Base-by-base conservation (phyloP, 163 green algal genomes). In the Chlorella variabilis region DNA sequence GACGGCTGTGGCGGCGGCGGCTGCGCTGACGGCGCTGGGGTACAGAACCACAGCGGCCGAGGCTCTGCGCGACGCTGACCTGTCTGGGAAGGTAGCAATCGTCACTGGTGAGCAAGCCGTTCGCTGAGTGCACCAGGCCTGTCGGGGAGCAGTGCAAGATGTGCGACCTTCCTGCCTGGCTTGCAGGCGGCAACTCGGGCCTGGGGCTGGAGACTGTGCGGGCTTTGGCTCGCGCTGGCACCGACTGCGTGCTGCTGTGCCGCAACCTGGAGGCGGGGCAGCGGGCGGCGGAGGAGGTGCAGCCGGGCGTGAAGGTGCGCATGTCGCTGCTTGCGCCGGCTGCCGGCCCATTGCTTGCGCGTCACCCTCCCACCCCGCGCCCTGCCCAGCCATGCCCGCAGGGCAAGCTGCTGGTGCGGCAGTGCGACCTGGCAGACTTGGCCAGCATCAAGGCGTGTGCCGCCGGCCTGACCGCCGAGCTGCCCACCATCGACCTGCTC, bases 21-120 rank as follows among this genome's bases (percentile, higher is more conserved):
- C n/a, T n/a, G n/a, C n/a, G 91, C 69, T 75, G 91, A 67, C 78
- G 93, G 77, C 58, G 45, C 74, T 88, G n/a, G 67, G 82, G 8
- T 85, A 38, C 29, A 31, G 34, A 2, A 88, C 68, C 49, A 89
- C 85, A 5, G 82, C 85, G 3, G 42, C 71, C 27, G 45, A 90
- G 56, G 83, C 75, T 2, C 51, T 90, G 13, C 38, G 51, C 8
- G 85, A 83, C 2, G 69, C 38, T 0, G 79, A 90, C 49, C 68
- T 90, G n/a, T 67, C 25, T 18, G 78, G 82, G 21, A 84, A 83
- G 71, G 66, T 54, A 1, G 86, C 83, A 1, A 58, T 90, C 0
- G 49, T 90, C 29, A 90, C 86, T 17, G 85, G 82, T 36, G n/a
- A n/a, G n/a, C n/a, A n/a, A n/a, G n/a, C n/a, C n/a, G n/a, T n/a